Evolutionary conservation across 108 stramenopile genomes (phyloP), one percentile per base, ranked within the genome.

Genomic region (Hondaea fermentalgiana): DNA sequence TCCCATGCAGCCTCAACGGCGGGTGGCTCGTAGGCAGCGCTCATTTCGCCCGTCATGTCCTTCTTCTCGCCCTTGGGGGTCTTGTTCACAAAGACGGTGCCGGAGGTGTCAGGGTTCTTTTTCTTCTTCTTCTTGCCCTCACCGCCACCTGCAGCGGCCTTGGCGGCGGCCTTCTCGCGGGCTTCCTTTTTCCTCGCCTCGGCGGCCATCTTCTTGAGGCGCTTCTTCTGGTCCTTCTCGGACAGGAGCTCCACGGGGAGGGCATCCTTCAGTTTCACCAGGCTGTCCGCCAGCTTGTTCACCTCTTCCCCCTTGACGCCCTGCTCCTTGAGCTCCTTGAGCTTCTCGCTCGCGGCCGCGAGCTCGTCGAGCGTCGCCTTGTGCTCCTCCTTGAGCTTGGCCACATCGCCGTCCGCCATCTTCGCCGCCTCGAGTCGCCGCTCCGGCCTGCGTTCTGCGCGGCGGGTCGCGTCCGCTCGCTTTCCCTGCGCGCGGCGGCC

Each of bases 1-100:
- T 98, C 97, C 99, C 99, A 99, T 12, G 97, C 96, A 35, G 97
- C 96, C 94, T 99, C 99, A 42, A 99, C 99, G 17, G 96, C 96
- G 21, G 72, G 45, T 5, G 99, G 99, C 87, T 98, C 95, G 90
- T 99, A 99, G 29, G 96, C 95, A 58, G 94, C 97, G 44, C 94
- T 95, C 96, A 98, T 98, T 57, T 76, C 76, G 42, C 89, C 88
- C 23, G 59, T 42, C 43, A 94, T 59, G 29, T 92, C 91, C 71
- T 93, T 93, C 71, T 91, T 90, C 28, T 89, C 87, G 17, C 92
- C 92, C 25, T 5, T 21, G 23, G 91, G 91, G 29, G 91, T 91
- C 16, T 83, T 83, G 23, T 83, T 83, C 17, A 83, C 76, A 53
- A 88, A 57, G 53, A 44, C 87, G 2, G 43, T 25, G 6, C 59